phyloP scores from a whole-genome alignment of 331 rosid genomes.

The Quercus phellos region DNA sequence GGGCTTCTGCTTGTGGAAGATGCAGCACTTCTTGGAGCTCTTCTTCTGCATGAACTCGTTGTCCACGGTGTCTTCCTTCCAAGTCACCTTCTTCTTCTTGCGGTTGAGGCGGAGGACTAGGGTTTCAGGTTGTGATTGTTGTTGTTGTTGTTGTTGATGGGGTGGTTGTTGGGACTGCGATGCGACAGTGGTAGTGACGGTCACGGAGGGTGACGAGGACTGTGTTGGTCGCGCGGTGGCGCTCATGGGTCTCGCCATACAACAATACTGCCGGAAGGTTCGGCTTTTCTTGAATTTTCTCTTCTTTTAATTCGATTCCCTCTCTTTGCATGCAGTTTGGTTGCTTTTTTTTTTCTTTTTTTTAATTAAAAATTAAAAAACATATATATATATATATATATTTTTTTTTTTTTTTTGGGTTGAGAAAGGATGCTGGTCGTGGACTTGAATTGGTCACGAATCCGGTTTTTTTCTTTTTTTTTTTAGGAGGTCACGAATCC shows the following conservation, averaged over 20 bases:
- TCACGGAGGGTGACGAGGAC: constrained; percentile 30
- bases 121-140: constrained; percentile 37
- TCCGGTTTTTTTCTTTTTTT: no score
- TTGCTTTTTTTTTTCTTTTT: no score
- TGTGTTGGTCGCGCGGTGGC: constrained; percentile 17
- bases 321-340: not conserved
- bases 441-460: no score
- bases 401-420: no score
- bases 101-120: constrained; percentile 65
- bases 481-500: no score
- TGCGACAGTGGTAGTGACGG: constrained; percentile 47
- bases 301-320: not conserved
- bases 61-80: constrained; percentile 95
- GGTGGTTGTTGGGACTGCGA: constrained; percentile 17
- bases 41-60: constrained; percentile 96
- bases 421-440: no score
- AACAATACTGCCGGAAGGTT: no score
- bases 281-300: no score
- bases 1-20: constrained; percentile 84
- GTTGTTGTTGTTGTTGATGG: constrained; percentile 39
- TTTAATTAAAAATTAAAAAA: no score
- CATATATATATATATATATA: no score
- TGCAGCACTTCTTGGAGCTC: constrained; percentile 94
- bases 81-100: constrained; percentile 79
- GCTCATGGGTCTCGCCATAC: constrained; percentile 26